Percentiles rank a stretch among this genome's conserved stretches.
These are phyloP conservation scores for Saxispiralis lemnorum DNA, from an alignment of 495 filamentous ascomycete genomes.

Conservation along the genomic window DNA sequence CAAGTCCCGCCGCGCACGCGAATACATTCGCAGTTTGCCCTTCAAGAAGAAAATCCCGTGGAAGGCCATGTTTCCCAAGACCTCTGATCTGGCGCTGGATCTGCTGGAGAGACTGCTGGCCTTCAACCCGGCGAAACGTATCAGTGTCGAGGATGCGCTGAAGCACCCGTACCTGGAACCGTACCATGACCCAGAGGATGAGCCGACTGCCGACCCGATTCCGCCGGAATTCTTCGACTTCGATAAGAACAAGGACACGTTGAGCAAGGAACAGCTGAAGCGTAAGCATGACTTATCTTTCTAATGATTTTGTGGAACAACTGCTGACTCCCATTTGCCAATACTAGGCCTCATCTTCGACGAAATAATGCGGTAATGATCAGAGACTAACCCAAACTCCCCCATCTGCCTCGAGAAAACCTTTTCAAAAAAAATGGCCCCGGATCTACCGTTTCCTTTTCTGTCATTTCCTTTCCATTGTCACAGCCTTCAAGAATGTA, in stretches of 20 bases:
- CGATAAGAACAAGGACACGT: constrained; percentile 96
- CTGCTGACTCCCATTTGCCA: background rate
- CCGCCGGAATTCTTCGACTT: constrained; percentile 99
- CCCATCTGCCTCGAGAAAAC: too few species aligned
- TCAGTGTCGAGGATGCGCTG: constrained; percentile 90
- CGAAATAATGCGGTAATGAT: constrained; percentile 85
- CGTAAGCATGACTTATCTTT: constrained; percentile 28
- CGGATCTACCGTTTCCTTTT: background rate
- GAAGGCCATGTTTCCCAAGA: constrained; percentile 93
- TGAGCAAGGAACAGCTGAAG: constrained; percentile 97
- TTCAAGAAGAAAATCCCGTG: constrained; percentile 99
- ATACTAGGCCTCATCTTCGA: constrained; percentile 70
- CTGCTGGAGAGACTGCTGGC: constrained; percentile 87
- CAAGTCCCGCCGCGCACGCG: constrained; percentile 91
- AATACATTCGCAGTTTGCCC: constrained; percentile 98
- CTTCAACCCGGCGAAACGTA: constrained; percentile 97
- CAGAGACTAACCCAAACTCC: background rate
- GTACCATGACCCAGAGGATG: constrained; percentile 97
- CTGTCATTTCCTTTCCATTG: background rate
- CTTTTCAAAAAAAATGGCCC: too few species aligned
- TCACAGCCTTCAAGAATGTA: too few species aligned
- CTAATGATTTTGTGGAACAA: background rate
- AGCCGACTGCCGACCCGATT: constrained; percentile 90
- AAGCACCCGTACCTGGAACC: constrained; percentile 97
- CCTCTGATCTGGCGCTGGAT: constrained; percentile 80